Evolutionary conservation across 2,329 filamentous ascomycete genomes (phyloP).

Genomic region (Hypoxylon sp.): DNA sequence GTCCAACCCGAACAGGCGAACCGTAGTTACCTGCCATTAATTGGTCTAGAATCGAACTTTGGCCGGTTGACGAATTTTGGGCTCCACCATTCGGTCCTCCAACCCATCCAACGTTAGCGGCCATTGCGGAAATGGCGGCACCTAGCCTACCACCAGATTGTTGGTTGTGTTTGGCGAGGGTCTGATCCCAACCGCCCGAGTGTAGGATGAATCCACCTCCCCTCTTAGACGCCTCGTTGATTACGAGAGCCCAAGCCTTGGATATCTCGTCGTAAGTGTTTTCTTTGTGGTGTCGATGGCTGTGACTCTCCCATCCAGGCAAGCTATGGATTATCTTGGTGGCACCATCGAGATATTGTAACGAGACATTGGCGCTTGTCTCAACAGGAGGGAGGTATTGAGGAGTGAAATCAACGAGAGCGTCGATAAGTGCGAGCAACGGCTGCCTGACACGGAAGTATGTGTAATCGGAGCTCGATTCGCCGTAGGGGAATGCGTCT

Average conservation of each 20-base stretch:
- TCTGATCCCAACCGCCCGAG: conserved; percentile 93
- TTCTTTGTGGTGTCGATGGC: conserved; percentile 93
- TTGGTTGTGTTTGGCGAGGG: conserved; percentile 87
- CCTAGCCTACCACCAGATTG: conserved; percentile 86
- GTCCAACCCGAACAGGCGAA: conserved; percentile 73
- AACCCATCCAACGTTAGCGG: conserved; percentile 84
- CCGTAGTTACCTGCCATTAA: conserved; percentile 73
- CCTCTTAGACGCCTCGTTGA: conserved; percentile 90
- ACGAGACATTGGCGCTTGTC: conserved; percentile 82
- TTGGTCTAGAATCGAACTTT: conserved; percentile 73
- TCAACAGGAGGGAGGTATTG: conserved; percentile 96
- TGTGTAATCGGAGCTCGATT: conserved; percentile 89
- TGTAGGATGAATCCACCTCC: conserved; percentile 92
- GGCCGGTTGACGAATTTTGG: conserved; percentile 57
- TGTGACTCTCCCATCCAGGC: conserved; percentile 90
- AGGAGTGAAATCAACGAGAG: conserved; percentile 92
- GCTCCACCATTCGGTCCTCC: conserved; percentile 54
- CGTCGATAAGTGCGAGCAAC: conserved; percentile 85
- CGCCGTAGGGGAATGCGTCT: conserved; percentile 87
- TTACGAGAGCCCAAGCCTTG: conserved; percentile 91
- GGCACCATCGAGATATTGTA: conserved; percentile 89
- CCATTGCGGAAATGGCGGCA: conserved; percentile 83
- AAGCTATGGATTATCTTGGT: conserved; percentile 92
- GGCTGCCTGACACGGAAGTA: conserved; percentile 93
- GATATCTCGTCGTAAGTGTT: conserved; percentile 97